Evolutionary conservation across 805 yeast genomes (phyloP).

Genomic region (Wickerhamomyces bovis): DNA sequence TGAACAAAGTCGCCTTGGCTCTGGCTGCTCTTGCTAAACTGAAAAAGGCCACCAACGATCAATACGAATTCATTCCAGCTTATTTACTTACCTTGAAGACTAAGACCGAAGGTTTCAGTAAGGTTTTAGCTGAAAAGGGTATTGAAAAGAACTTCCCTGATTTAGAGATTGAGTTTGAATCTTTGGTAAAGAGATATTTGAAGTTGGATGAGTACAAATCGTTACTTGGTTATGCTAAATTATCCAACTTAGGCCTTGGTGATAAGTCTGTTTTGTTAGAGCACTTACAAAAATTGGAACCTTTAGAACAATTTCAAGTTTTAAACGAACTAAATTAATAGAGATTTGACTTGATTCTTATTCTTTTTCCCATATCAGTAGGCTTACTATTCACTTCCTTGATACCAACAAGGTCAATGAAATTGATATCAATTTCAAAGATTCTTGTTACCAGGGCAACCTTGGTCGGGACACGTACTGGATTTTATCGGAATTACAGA

Average conservation of each 20-base stretch:
- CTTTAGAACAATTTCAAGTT: slow-evolving; percentile 14
- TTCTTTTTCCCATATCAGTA: too few relatives aligned
- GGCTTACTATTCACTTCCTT: too few relatives aligned
- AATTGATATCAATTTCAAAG: not conserved
- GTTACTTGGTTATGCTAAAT: slow-evolving; percentile 11
- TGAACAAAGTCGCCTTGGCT: slow-evolving; percentile 21
- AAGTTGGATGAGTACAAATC: slow-evolving; percentile 7
- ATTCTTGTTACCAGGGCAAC: not conserved
- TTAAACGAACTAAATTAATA: slow-evolving; percentile 2
- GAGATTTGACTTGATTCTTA: not conserved
- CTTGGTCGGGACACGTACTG: not conserved
- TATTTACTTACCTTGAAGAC: slow-evolving; percentile 18
- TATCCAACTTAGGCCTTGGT: slow-evolving; percentile 13
- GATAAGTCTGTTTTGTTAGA: slow-evolving; percentile 11
- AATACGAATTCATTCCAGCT: slow-evolving; percentile 14
- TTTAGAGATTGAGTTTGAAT: slow-evolving; percentile 9
- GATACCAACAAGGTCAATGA: too few relatives aligned
- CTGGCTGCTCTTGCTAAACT: slow-evolving; percentile 17
- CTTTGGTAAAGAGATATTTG: slow-evolving; percentile 13
- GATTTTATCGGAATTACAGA: not conserved
- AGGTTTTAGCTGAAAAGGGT: slow-evolving; percentile 21
- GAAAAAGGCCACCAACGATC: slow-evolving; percentile 15
- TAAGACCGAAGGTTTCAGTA: slow-evolving; percentile 17
- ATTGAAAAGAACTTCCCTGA: slow-evolving; percentile 19
- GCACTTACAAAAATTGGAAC: slow-evolving; percentile 12